Conservation (phyloP, 2,329 filamentous ascomycete species). For the Pseudopyricularia javanii region DNA sequence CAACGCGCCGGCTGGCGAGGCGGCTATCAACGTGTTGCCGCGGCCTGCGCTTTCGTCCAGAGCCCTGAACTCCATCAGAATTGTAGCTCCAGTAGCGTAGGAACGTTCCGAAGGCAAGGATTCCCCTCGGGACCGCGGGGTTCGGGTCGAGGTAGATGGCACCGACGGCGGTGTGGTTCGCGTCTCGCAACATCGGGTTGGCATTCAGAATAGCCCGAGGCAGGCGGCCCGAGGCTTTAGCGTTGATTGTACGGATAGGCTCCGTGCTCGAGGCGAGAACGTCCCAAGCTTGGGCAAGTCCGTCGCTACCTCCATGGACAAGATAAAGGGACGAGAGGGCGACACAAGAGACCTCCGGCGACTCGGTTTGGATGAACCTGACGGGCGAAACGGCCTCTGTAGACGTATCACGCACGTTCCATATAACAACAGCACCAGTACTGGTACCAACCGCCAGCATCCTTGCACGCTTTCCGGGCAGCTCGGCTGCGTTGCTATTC, state of each 20-base stretch:
- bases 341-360: conserved; percentile 72
- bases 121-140: conserved; percentile 70
- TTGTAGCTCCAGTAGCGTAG: conserved; percentile 92
- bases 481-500: conserved; percentile 44
- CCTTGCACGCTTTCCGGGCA: conserved; percentile 76
- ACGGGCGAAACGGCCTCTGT: conserved; percentile 54
- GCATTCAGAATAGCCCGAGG: conserved; percentile 54
- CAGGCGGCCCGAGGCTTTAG: conserved; percentile 68
- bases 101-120: conserved; percentile 77
- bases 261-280: conserved; percentile 69
- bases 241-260: conserved; percentile 77
- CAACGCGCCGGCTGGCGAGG: conserved; percentile 37
- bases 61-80: conserved; percentile 58
- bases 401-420: conserved; percentile 64
- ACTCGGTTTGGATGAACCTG: conserved; percentile 81
- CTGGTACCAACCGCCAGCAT: conserved; percentile 73
- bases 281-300: conserved; percentile 93
- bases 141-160: conserved; percentile 83
- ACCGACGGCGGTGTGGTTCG: conserved; percentile 69
- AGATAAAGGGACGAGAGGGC: conserved; percentile 78
- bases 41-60: conserved; percentile 65
- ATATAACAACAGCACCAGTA: conserved; percentile 64
- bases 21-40: conserved; percentile 50
- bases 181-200: conserved; percentile 48
- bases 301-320: conserved; percentile 88